Evolutionary conservation across 768 basidiomycete genomes (phyloP).

Genomic region (Naganishia randhawae): DNA sequence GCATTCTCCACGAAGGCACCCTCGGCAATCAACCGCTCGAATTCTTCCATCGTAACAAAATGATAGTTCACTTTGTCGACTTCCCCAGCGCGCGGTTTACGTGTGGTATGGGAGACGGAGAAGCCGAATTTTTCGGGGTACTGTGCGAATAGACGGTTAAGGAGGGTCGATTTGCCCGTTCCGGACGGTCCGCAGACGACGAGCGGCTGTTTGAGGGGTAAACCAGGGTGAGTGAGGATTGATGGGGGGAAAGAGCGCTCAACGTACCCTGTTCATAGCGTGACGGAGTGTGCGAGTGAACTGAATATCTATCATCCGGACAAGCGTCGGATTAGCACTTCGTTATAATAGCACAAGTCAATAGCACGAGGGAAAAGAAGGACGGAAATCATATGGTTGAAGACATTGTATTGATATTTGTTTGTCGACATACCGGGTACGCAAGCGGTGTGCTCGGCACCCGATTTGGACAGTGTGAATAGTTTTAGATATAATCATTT

Average conservation of each 20-base stretch:
- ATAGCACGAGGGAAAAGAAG: background rate
- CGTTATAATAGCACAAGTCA: background rate
- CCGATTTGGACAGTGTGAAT: slow-evolving; percentile 24
- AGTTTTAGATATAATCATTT: slow-evolving; percentile 23
- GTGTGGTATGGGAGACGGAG: slow-evolving; percentile 92
- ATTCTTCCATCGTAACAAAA: slow-evolving; percentile 70
- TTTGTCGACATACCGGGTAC: slow-evolving; percentile 18
- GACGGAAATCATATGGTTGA: slow-evolving; percentile 28
- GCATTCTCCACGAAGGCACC: slow-evolving; percentile 90
- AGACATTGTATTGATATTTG: slow-evolving; percentile 30
- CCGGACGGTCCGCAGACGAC: slow-evolving; percentile 88
- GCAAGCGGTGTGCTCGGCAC: no score
- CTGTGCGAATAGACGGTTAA: slow-evolving; percentile 72
- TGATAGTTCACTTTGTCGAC: slow-evolving; percentile 78
- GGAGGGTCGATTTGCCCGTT: slow-evolving; percentile 87
- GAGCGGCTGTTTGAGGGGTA: slow-evolving; percentile 61
- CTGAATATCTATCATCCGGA: slow-evolving; percentile 1
- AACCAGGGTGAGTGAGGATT: background rate
- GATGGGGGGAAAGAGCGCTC: background rate
- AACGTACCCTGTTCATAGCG: slow-evolving; percentile 25
- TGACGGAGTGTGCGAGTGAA: background rate
- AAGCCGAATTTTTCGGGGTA: slow-evolving; percentile 84
- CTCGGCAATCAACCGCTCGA: slow-evolving; percentile 64
- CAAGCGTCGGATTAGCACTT: slow-evolving; percentile 8
- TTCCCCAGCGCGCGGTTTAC: slow-evolving; percentile 76